A percentile compares a stretch with the other conserved stretches of the same genome.
These are phyloP conservation scores for Thymus mandschuricus DNA, from an alignment of 257 asterid species.

Conservation along the genomic window DNA sequence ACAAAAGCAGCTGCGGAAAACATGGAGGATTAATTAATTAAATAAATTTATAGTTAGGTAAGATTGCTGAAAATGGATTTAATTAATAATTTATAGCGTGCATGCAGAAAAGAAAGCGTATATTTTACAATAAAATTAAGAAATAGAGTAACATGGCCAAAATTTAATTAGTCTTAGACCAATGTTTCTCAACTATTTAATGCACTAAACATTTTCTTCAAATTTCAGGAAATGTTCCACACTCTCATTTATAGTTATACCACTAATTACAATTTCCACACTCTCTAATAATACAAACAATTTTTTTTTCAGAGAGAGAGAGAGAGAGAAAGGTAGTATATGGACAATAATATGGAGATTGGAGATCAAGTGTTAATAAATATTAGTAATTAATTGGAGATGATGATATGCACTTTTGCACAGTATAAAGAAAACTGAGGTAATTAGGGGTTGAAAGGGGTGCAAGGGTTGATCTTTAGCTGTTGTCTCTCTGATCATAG, in stretches of 20 bases:
- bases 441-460: not conserved
- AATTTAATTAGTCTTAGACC: constrained; percentile 34
- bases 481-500: constrained; percentile 35
- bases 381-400: not conserved
- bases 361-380: not conserved
- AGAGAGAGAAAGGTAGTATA: not conserved
- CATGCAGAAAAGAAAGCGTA: constrained; percentile 31
- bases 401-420: constrained; percentile 7
- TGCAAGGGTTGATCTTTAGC: constrained; percentile 43
- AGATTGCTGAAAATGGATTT: constrained; percentile 31
- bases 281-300: too few relatives aligned
- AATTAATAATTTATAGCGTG: constrained; percentile 18
- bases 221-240: not conserved
- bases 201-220: constrained; percentile 9
- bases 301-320: not conserved
- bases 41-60: constrained; percentile 37
- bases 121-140: constrained; percentile 23
- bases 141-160: constrained; percentile 8
- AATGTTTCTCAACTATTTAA: constrained; percentile 26
- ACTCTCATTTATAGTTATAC: not conserved
- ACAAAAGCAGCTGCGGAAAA: constrained; percentile 36
- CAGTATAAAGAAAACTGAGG: constrained; percentile 11
- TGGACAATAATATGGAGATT: constrained; percentile 2
- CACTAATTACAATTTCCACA: not conserved
- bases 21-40: constrained; percentile 32